These are phyloP conservation scores for Erodium texanum DNA, from an alignment of 441 rosid species.

Conservation along the genomic window DNA sequence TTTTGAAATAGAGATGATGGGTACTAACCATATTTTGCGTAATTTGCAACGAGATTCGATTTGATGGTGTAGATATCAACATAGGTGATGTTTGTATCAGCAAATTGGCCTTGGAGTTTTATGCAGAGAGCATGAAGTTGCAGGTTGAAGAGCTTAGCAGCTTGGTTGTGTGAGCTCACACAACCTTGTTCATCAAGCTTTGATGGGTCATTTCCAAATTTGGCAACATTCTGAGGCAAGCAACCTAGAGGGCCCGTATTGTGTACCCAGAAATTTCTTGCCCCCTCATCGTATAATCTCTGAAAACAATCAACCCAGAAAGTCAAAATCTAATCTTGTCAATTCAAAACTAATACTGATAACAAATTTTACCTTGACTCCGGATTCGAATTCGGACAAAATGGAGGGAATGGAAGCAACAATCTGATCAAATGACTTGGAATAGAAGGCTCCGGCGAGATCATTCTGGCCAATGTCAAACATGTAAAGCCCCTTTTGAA, in stretches of 20 bases:
- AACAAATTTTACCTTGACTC: constrained; percentile 41
- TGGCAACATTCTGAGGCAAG: constrained; percentile 74
- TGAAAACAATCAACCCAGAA: constrained; percentile 16
- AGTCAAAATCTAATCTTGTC: background rate
- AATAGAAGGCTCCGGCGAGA: constrained; percentile 87
- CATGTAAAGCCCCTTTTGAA: constrained; percentile 70
- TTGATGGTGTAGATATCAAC: constrained; percentile 75
- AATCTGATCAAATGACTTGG: constrained; percentile 71
- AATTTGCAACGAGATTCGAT: constrained; percentile 55
- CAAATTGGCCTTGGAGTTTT: constrained; percentile 48
- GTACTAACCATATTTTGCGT: constrained; percentile 57
- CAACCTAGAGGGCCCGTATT: constrained; percentile 94
- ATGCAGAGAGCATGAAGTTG: constrained; percentile 70
- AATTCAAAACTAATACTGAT: background rate
- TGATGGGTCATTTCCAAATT: constrained; percentile 69
- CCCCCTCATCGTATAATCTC: constrained; percentile 73
- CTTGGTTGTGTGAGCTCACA: constrained; percentile 66
- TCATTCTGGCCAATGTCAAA: constrained; percentile 96
- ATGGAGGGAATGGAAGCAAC: constrained; percentile 60
- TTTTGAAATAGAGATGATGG: background rate
- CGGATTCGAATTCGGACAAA: constrained; percentile 62
- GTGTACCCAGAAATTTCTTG: constrained; percentile 82
- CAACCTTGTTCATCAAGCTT: constrained; percentile 84
- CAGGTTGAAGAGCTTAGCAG: constrained; percentile 69
- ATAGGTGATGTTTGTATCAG: constrained; percentile 59